phyloP scores from a whole-genome alignment of 208 protist species.

The Leishmania mexicana region DNA sequence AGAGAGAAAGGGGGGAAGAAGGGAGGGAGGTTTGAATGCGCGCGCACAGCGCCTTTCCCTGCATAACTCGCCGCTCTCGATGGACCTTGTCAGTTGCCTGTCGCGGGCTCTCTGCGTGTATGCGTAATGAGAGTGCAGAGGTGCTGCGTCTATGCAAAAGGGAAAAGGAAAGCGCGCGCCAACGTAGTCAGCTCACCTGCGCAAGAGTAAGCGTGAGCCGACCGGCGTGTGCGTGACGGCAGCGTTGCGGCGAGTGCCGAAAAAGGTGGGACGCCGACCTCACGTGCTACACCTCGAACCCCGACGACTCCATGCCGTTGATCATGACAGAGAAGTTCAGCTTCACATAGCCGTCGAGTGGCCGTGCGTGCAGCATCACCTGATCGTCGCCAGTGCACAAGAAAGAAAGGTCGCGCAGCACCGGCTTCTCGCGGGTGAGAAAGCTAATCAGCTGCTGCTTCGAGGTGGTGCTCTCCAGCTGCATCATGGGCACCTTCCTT shows the following conservation, averaged over 20 bases:
- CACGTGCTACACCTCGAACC: conserved; percentile 54
- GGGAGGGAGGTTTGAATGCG: not conserved
- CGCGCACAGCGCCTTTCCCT: not conserved
- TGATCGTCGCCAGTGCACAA: conserved; percentile 83
- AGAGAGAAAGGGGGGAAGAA: not conserved
- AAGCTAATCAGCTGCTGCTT: conserved; percentile 65
- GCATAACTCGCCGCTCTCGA: not conserved
- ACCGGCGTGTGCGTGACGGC: not conserved
- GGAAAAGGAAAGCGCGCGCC: conserved; percentile 1
- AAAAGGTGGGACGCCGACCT: not conserved
- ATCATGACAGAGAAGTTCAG: conserved; percentile 76
- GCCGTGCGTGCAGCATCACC: conserved; percentile 64
- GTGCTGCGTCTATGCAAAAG: not conserved
- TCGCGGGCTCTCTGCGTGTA: not conserved
- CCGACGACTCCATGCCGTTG: conserved; percentile 70
- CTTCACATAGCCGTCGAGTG: conserved; percentile 62
- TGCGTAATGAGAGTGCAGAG: not conserved
- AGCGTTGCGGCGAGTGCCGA: not conserved
- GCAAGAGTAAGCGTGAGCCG: not conserved
- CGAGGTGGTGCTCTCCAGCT: conserved; percentile 65
- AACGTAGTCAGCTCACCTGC: not conserved
- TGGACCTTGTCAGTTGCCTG: not conserved
- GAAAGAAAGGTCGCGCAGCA: conserved; percentile 79
- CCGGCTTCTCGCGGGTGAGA: conserved; percentile 59
- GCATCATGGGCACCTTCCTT: conserved; percentile 67